Evolutionary conservation across 441 rosid genomes (phyloP).

Genomic region (Corymbia citriodora): DNA sequence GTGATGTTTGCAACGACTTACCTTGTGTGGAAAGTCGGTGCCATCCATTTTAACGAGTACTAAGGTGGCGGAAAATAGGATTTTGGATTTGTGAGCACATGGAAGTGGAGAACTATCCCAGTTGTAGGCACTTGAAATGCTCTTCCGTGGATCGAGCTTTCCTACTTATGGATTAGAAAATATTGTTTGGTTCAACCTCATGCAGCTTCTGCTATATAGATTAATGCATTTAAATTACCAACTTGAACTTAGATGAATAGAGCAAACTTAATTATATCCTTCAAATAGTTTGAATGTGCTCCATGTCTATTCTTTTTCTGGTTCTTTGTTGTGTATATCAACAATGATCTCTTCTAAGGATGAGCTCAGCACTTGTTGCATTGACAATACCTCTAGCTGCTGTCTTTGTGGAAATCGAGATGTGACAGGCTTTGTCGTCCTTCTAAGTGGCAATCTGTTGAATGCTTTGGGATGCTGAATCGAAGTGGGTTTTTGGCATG

Average conservation of each 20-base stretch:
- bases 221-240: not conserved
- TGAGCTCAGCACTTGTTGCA: not conserved
- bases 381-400: not conserved
- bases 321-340: not conserved
- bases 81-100: not conserved
- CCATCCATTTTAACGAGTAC: conserved; percentile 80
- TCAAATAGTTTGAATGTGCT: not conserved
- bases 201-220: not conserved
- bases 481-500: not conserved
- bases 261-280: not conserved
- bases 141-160: not conserved
- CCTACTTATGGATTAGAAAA: not conserved
- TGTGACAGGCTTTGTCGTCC: not conserved
- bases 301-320: not conserved
- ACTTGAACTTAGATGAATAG: not conserved
- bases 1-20: conserved; percentile 86
- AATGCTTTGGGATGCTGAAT: not conserved
- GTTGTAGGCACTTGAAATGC: not conserved
- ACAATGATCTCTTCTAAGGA: not conserved
- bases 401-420: not conserved
- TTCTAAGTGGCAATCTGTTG: not conserved
- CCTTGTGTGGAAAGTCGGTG: conserved; percentile 90
- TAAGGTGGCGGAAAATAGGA: not conserved
- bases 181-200: not conserved
- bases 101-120: not conserved